Conservation (phyloP, 805 yeast species). For the Dipodascopsis tothii region DNA sequence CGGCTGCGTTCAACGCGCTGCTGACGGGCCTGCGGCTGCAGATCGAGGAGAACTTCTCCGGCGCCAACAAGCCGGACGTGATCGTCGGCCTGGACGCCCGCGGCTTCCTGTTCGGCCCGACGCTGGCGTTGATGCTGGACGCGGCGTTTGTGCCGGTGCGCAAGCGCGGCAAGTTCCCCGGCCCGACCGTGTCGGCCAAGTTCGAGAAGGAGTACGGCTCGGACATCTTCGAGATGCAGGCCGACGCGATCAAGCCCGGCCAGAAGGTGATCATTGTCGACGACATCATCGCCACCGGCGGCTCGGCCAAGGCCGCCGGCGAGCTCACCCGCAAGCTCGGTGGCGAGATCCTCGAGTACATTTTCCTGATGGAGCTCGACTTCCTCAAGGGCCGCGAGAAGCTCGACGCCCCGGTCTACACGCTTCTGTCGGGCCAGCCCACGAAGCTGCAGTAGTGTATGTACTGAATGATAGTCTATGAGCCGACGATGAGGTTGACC, state of each 20-base stretch:
- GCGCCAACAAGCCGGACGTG: conserved; percentile 63
- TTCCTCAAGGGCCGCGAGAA: conserved; percentile 90
- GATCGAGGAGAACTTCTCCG: conserved; percentile 46
- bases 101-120: conserved; percentile 94
- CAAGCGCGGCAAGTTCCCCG: conserved; percentile 93
- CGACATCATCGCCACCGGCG: conserved; percentile 94
- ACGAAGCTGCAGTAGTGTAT: conserved; percentile 7
- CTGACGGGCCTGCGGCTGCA: conserved; percentile 74
- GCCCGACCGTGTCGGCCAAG: conserved; percentile 61
- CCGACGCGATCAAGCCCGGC: conserved; percentile 68
- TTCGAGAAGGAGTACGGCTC: conserved; percentile 87
- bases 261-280: conserved; percentile 82
- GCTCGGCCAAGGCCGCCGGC: conserved; percentile 92
- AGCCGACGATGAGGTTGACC: conserved; percentile 13
- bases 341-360: conserved; percentile 69
- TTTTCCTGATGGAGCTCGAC: conserved; percentile 88
- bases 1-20: conserved; percentile 71
- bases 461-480: neutral
- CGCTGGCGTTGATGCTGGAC: conserved; percentile 79
- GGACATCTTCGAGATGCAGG: conserved; percentile 84
- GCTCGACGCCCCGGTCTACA: conserved; percentile 79
- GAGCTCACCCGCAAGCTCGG: conserved; percentile 61
- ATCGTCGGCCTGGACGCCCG: conserved; percentile 93
- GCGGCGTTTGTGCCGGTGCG: conserved; percentile 94
- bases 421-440: conserved; percentile 47